Evolutionary conservation across 2,329 filamentous ascomycete species (phyloP).

Genomic region (Davidsoniella australis): DNA sequence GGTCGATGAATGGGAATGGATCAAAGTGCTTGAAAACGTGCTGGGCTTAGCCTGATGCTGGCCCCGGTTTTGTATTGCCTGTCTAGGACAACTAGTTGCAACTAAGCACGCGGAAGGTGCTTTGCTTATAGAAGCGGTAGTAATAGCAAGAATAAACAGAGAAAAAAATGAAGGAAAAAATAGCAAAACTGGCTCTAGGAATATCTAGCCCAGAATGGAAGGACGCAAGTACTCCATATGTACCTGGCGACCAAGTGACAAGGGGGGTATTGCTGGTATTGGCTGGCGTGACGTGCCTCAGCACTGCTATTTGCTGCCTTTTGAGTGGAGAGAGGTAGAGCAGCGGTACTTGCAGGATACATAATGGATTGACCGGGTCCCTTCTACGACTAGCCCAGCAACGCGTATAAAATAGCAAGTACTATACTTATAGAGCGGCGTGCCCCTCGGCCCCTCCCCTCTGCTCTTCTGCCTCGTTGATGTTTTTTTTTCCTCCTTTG

Average conservation of each 20-base stretch:
- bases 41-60: background rate
- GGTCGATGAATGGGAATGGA: background rate
- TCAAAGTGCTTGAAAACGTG: background rate
- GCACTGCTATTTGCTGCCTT: background rate
- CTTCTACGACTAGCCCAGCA: slow-evolving; percentile 4
- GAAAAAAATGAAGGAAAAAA: background rate
- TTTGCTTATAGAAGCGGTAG: background rate
- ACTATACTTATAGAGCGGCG: slow-evolving; percentile 27
- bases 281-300: background rate
- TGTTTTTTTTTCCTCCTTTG: slow-evolving; percentile 9
- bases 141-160: background rate
- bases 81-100: slow-evolving; percentile 1
- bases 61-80: slow-evolving; percentile 9
- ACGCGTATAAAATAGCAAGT: slow-evolving; percentile 30
- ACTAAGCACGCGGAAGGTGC: background rate
- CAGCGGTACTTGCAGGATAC: slow-evolving; percentile 11
- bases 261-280: background rate
- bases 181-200: background rate
- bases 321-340: background rate
- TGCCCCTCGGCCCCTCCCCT: slow-evolving; percentile 22
- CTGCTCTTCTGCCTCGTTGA: slow-evolving; percentile 11
- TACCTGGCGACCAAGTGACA: slow-evolving; percentile 10
- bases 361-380: slow-evolving; percentile 1
- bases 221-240: slow-evolving; percentile 11
- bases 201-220: background rate